Base-by-base conservation (phyloP, 805 yeast genomes). In the Wickerhamiella musiphila region DNA sequence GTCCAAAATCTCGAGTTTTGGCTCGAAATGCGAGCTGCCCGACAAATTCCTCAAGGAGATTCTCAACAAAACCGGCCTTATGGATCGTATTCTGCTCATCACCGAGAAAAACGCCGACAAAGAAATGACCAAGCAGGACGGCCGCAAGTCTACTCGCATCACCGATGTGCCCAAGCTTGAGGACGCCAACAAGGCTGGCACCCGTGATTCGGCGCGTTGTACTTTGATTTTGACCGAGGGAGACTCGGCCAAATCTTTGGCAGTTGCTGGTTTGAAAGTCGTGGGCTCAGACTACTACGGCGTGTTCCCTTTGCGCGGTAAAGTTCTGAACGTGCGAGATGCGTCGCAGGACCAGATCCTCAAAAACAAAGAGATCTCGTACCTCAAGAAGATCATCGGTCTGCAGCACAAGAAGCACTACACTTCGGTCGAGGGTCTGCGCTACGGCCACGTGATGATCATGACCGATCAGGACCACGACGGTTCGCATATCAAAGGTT, bases 401-500 rank as follows among this genome's bases (percentile, higher is more conserved):
- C 61, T 90, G 35, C 94, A 84, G 53, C 98, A 90, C 56, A 82
- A 78, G 46, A 86, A 82, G 56, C 63, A 62, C 26, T 90, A 90
- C 51, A 73, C 72, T 14, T 76, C 73, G 41, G 62, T 78, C 11
- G 68, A 68, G 35, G 72, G 76, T 4, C 61, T 90, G 40, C 71
- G 98, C 52, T 90, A 90, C 50, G 98, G 98, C 23, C 94, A 83
- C 52, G 68, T 90, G 32, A 90, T 90, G 96, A 83, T 90, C 51
- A 90, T 90, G 96, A 83, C 98, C 5, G 98, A 90, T 77, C 98
- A 90, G 58, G 98, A 90, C 81, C 93, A 84, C 46, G 98, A 90
- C 65, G 98, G 98, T 39, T 78, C 93, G 12, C 98, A 90, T 61
- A 90, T 90, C 53, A 90, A 90, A 52, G 98, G 98, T 42, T 66